Conservation (phyloP, 306 rosid species). For the Gastrolobium villosum region DNA sequence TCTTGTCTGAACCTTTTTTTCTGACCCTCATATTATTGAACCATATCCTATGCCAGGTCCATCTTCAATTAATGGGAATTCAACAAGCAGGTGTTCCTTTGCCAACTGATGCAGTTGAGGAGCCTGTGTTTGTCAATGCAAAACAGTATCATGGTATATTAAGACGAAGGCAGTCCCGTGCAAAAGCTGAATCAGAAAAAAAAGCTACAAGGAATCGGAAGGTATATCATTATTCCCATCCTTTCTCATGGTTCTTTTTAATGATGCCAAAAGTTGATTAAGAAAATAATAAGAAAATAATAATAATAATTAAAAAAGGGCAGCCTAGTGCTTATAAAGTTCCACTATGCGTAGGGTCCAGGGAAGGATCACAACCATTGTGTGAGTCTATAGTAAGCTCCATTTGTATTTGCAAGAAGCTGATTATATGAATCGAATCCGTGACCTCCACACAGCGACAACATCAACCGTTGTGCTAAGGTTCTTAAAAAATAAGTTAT, state of each 20-base stretch:
- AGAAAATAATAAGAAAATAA: neutral
- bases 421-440: too few species aligned
- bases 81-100: constrained; percentile 96
- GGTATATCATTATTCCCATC: constrained; percentile 56
- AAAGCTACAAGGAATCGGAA: constrained; percentile 82
- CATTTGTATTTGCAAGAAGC: too few species aligned
- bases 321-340: too few species aligned
- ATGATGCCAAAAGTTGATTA: constrained; percentile 3
- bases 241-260: constrained; percentile 24
- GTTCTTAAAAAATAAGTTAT: too few species aligned
- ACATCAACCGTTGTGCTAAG: too few species aligned
- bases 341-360: too few species aligned
- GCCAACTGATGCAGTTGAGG: constrained; percentile 93
- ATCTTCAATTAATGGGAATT: constrained; percentile 96
- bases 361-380: too few species aligned
- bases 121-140: constrained; percentile 95
- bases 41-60: constrained; percentile 65
- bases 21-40: constrained; percentile 20
- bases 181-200: constrained; percentile 95
- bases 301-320: too few species aligned
- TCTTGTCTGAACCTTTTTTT: constrained; percentile 32
- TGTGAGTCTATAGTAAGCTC: too few species aligned
- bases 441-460: too few species aligned
- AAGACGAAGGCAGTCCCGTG: constrained; percentile 93
- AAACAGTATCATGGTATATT: constrained; percentile 96